Evolutionary conservation across 2,329 filamentous ascomycete species (phyloP).

Genomic region (Cephalotrichum gorgonifer): DNA sequence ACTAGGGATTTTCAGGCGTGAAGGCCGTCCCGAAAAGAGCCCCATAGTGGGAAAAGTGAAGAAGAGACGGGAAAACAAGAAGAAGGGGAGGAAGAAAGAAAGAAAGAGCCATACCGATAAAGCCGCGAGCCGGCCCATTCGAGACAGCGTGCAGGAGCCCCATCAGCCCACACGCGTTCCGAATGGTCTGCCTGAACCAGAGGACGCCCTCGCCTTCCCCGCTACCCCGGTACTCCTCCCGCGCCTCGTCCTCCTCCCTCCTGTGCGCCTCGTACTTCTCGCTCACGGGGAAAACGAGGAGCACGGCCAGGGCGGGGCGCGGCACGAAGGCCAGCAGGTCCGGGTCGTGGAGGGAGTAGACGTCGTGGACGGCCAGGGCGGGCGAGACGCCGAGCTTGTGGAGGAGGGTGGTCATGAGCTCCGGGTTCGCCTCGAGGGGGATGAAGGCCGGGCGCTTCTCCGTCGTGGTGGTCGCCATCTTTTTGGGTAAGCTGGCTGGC

Average conservation of each 20-base stretch:
- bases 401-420: conserved; percentile 76
- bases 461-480: conserved; percentile 27
- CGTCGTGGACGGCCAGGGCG: conserved; percentile 75
- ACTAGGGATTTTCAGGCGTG: too few relatives aligned
- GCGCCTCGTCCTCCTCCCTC: conserved; percentile 57
- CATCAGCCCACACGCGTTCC: conserved; percentile 87
- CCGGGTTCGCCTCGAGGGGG: conserved; percentile 65
- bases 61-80: not conserved
- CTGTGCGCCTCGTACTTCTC: conserved; percentile 70
- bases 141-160: conserved; percentile 72
- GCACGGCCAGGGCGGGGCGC: conserved; percentile 75
- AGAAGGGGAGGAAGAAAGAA: not conserved
- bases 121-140: conserved; percentile 61
- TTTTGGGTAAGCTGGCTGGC: not conserved
- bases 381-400: conserved; percentile 74
- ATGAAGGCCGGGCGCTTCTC: conserved; percentile 37
- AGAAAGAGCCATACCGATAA: conserved; percentile 39
- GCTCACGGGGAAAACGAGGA: conserved; percentile 85
- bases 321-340: conserved; percentile 80
- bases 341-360: conserved; percentile 81
- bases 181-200: conserved; percentile 94
- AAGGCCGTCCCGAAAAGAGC: not conserved
- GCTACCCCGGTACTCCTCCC: conserved; percentile 53
- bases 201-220: conserved; percentile 66
- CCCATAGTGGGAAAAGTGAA: not conserved